Evolutionary conservation across 305 asterid species (phyloP).

Genomic region (Fraxinus baroniana): DNA sequence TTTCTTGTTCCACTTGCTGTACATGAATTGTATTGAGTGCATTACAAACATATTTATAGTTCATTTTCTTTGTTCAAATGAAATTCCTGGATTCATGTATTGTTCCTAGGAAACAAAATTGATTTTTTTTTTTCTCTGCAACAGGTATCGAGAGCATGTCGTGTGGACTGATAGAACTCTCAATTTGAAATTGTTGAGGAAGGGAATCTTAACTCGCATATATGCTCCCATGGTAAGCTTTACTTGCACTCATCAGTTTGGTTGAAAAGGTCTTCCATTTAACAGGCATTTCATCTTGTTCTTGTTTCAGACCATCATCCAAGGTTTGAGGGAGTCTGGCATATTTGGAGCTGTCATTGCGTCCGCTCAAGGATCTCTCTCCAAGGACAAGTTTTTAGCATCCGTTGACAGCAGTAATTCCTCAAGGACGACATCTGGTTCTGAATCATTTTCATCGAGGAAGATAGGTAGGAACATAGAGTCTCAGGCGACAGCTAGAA

Average conservation of each 20-base stretch:
- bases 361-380: slow-evolving; percentile 49
- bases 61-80: too few species aligned
- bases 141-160: slow-evolving; percentile 91
- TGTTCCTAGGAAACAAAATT: not conserved
- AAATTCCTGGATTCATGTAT: not conserved
- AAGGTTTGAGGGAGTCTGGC: slow-evolving; percentile 82
- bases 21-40: not conserved
- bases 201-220: slow-evolving; percentile 88
- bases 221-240: slow-evolving; percentile 80
- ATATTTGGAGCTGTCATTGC: slow-evolving; percentile 59
- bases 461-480: slow-evolving; percentile 52
- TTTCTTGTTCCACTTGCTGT: not conserved
- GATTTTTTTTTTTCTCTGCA: not conserved
- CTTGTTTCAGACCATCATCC: slow-evolving; percentile 69
- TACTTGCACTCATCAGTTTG: not conserved
- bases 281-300: not conserved
- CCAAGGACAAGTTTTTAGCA: slow-evolving; percentile 63
- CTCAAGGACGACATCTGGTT: slow-evolving; percentile 40
- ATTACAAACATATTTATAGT: not conserved
- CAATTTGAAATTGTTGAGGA: slow-evolving; percentile 81
- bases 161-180: slow-evolving; percentile 80
- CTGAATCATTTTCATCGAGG: slow-evolving; percentile 55
- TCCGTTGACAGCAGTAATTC: slow-evolving; percentile 66
- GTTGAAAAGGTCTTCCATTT: not conserved
- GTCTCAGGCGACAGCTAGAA: slow-evolving; percentile 56